Percentiles rank a stretch among this genome's conserved stretches.
Evolutionary conservation across 2,329 filamentous ascomycete species (phyloP).

Genomic region (Graphium sp.): DNA sequence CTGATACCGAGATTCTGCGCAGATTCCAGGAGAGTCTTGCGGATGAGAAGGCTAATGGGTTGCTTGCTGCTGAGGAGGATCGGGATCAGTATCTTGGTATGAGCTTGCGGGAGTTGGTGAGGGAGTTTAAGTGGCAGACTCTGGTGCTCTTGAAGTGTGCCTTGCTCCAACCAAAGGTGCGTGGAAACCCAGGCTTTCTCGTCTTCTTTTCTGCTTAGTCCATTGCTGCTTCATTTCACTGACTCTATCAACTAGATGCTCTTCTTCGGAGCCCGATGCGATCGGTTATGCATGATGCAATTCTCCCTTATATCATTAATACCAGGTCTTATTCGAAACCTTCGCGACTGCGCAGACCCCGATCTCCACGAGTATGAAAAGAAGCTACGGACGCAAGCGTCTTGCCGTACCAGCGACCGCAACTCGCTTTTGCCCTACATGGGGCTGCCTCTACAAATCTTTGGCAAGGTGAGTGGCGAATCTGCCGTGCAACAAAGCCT

Average conservation of each 20-base stretch:
- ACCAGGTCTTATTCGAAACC: constrained; percentile 73
- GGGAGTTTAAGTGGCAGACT: constrained; percentile 90
- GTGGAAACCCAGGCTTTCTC: too few relatives aligned
- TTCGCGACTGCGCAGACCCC: constrained; percentile 95
- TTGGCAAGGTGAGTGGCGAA: constrained; percentile 52
- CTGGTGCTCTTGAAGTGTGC: constrained; percentile 88
- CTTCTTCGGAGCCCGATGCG: constrained; percentile 94
- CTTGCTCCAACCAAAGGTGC: constrained; percentile 82
- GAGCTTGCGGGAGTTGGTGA: constrained; percentile 79
- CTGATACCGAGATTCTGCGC: constrained; percentile 75
- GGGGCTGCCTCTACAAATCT: constrained; percentile 87
- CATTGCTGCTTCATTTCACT: background rate
- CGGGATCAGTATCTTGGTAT: constrained; percentile 76
- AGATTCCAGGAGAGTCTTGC: constrained; percentile 81
- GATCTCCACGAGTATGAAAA: constrained; percentile 72
- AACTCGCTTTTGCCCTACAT: constrained; percentile 82
- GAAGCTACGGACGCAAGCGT: constrained; percentile 59
- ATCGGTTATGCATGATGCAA: constrained; percentile 93
- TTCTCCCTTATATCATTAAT: constrained; percentile 93
- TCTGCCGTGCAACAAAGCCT: background rate
- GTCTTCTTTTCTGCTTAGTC: background rate
- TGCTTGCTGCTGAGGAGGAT: constrained; percentile 51
- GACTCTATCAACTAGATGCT: constrained; percentile 58
- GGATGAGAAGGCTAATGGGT: constrained; percentile 41
- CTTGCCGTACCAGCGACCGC: constrained; percentile 80